Evolutionary conservation across 768 basidiomycete genomes (phyloP).

Genomic region (Favolaschia claudopus): DNA sequence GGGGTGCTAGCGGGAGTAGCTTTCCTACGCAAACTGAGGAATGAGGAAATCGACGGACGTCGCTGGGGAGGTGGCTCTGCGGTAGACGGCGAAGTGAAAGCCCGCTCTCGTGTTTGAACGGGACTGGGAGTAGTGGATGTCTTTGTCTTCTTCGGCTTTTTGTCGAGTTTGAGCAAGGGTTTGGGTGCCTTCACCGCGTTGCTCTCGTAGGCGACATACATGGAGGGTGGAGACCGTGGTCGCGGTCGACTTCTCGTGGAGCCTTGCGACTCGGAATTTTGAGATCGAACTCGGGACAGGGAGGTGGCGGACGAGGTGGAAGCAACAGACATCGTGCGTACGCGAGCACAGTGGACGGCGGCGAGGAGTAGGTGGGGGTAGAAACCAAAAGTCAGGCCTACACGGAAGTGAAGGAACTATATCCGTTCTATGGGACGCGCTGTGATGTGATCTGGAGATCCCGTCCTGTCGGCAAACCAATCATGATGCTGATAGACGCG

Average conservation of each 20-base stretch:
- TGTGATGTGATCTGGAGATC: no score
- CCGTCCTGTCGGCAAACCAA: no score
- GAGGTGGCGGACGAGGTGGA: no score
- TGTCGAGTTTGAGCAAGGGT: constrained; percentile 13
- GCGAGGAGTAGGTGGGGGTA: no score
- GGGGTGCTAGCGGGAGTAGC: neutral
- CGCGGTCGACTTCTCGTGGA: constrained; percentile 1
- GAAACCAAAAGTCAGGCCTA: no score
- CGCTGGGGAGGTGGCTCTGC: neutral
- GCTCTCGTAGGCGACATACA: constrained; percentile 7
- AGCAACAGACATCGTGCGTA: no score
- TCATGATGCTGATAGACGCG: no score
- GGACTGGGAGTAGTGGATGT: neutral
- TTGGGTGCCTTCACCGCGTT: neutral
- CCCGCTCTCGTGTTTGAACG: neutral
- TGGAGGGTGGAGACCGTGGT: constrained; percentile 3
- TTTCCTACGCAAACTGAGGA: constrained; percentile 11
- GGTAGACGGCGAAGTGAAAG: neutral
- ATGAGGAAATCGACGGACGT: constrained; percentile 3
- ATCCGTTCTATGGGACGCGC: no score
- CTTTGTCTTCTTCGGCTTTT: neutral
- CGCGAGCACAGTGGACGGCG: no score
- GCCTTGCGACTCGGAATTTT: no score
- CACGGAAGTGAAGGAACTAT: no score
- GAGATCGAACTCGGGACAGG: no score